Percentiles rank a stretch among this genome's conserved stretches.
Conservation (phyloP, 768 basidiomycete species). For the Sporobolomyces roseus region DNA sequence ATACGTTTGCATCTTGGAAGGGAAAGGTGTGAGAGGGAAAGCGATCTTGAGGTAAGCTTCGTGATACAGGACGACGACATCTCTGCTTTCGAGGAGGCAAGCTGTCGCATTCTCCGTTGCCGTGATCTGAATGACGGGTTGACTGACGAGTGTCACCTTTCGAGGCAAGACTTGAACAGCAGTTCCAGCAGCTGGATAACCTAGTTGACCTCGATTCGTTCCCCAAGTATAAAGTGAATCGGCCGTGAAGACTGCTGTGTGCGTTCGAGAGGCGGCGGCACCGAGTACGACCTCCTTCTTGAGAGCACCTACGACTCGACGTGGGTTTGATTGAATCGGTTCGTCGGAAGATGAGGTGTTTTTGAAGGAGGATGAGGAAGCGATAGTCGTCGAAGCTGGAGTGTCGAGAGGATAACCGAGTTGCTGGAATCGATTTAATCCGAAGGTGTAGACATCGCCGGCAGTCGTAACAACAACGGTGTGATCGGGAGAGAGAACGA, state of each 20-base stretch:
- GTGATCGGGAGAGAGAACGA: slow-evolving; percentile 91
- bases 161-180: slow-evolving; percentile 50
- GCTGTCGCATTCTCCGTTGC: slow-evolving; percentile 78
- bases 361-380: slow-evolving; percentile 18
- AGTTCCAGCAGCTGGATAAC: slow-evolving; percentile 49
- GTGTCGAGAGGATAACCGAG: slow-evolving; percentile 78
- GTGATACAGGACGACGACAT: slow-evolving; percentile 79
- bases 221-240: slow-evolving; percentile 65
- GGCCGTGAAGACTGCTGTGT: slow-evolving; percentile 72
- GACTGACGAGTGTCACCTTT: slow-evolving; percentile 70
- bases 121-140: slow-evolving; percentile 66
- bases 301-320: slow-evolving; percentile 67
- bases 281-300: slow-evolving; percentile 75
- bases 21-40: slow-evolving; percentile 74
- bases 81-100: slow-evolving; percentile 69
- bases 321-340: slow-evolving; percentile 69
- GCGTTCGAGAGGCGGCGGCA: slow-evolving; percentile 77
- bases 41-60: slow-evolving; percentile 72
- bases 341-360: slow-evolving; percentile 59
- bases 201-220: slow-evolving; percentile 85
- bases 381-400: slow-evolving; percentile 31
- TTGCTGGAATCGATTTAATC: slow-evolving; percentile 76
- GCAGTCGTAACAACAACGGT: slow-evolving; percentile 74
- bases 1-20: slow-evolving; percentile 69
- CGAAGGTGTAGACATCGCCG: slow-evolving; percentile 88